These are phyloP conservation scores for Fusarium devonianum DNA, from an alignment of 2,329 filamentous ascomycete species.

Conservation along the genomic window DNA sequence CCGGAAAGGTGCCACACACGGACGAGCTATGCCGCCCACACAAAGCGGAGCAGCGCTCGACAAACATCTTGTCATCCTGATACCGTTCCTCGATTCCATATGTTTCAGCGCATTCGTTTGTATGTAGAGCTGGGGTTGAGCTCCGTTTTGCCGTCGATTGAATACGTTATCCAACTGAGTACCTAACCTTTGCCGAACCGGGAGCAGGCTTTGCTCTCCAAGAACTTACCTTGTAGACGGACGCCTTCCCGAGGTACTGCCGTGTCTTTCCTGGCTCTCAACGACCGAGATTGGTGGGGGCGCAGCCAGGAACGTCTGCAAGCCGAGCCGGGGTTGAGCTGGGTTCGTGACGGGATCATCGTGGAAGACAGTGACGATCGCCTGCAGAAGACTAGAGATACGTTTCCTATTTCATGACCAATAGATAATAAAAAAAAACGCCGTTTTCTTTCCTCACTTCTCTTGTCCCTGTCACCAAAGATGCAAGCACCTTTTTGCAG, in stretches of 20 bases:
- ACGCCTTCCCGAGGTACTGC: no score
- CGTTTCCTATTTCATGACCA: background rate
- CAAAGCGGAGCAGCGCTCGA: conserved; percentile 16
- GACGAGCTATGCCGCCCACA: conserved; percentile 11
- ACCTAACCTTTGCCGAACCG: no score
- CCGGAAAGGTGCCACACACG: background rate
- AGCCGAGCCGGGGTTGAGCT: conserved; percentile 14
- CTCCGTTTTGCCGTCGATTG: background rate
- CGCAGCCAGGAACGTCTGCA: conserved; percentile 23
- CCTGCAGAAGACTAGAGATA: conserved; percentile 1
- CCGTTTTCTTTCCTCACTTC: no score
- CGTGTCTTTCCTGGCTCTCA: conserved; percentile 6
- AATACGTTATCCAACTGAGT: no score
- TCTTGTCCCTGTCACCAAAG: no score
- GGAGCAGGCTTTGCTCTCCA: no score
- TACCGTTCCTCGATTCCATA: conserved; percentile 29
- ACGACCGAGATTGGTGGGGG: conserved; percentile 36
- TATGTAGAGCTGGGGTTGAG: background rate
- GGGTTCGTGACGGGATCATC: conserved; percentile 10
- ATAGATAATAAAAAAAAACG: no score
- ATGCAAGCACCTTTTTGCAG: no score
- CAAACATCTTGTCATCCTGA: conserved; percentile 18
- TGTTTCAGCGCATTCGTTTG: conserved; percentile 35
- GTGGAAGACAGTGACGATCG: conserved; percentile 4
- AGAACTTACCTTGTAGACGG: no score